Percentiles rank a stretch among this genome's conserved stretches.
These are phyloP conservation scores for Candida broadrunensis DNA, from an alignment of 805 yeast species.

Conservation along the genomic window DNA sequence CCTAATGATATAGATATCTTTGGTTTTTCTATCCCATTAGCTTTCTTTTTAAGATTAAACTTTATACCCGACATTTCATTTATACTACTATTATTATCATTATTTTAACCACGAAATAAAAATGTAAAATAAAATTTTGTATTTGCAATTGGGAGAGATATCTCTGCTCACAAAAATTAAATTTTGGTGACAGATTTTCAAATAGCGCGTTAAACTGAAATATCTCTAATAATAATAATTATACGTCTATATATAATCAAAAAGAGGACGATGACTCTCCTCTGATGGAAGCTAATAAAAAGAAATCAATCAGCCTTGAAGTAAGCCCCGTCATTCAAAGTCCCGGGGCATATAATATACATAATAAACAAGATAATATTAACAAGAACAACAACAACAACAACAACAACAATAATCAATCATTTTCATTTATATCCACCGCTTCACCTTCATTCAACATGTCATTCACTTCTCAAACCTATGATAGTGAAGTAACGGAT, in stretches of 20 bases:
- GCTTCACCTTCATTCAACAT: not conserved
- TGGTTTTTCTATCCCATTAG: constrained; percentile 1
- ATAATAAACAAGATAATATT: too few species aligned
- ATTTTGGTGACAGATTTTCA: not conserved
- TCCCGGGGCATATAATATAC: too few species aligned
- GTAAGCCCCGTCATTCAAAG: too few species aligned
- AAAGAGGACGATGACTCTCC: too few species aligned
- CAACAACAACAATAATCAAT: not conserved
- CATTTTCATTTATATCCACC: not conserved
- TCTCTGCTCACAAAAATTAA: not conserved
- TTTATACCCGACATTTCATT: constrained; percentile 18
- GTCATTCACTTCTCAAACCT: not conserved
- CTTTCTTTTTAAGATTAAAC: constrained; percentile 15
- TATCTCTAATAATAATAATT: too few species aligned
- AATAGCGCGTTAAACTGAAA: too few species aligned
- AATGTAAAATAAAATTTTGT: not conserved
- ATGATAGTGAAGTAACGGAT: constrained; percentile 10
- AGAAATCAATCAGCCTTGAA: too few species aligned
- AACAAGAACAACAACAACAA: not conserved
- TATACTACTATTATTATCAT: not conserved
- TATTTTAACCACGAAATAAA: not conserved
- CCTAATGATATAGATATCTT: not conserved
- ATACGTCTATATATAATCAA: too few species aligned
- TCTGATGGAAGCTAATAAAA: too few species aligned
- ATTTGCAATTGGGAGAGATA: too few species aligned